These are phyloP conservation scores for Tetrahymena malaccensis DNA, from an alignment of 73 alveolate genomes.

Conservation along the genomic window DNA sequence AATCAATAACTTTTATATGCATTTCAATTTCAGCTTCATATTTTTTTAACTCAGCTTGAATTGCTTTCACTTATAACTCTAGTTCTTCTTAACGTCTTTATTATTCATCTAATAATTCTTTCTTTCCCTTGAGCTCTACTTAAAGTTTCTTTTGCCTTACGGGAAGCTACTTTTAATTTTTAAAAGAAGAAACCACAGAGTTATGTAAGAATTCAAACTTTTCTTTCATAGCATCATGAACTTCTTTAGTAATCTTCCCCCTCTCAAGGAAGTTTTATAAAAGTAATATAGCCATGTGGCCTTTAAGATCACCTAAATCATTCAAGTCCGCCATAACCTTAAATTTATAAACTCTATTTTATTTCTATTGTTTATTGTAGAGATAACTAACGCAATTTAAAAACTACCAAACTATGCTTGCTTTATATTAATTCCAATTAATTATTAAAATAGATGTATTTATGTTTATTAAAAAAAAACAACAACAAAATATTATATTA, in stretches of 20 bases:
- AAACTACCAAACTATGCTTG: background rate
- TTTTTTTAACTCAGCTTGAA: constrained; percentile 55
- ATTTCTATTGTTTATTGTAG: background rate
- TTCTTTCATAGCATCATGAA: constrained; percentile 42
- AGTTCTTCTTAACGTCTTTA: constrained; percentile 16
- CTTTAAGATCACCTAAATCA: background rate
- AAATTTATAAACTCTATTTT: background rate
- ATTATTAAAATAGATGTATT: background rate
- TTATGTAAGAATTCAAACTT: constrained; percentile 44
- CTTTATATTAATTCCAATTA: background rate
- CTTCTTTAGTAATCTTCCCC: constrained; percentile 37
- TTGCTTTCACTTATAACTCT: constrained; percentile 35
- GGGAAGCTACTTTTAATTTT: constrained; percentile 41
- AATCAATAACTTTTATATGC: constrained; percentile 52
- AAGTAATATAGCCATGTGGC: background rate
- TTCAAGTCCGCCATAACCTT: background rate
- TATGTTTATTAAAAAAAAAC: background rate
- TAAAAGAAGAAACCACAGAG: constrained; percentile 42
- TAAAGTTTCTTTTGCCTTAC: constrained; percentile 35
- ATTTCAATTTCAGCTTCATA: constrained; percentile 66
- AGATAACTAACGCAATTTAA: background rate
- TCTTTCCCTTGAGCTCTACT: constrained; percentile 32
- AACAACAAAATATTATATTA: background rate
- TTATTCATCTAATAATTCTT: constrained; percentile 7
- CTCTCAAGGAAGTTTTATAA: background rate